Evolutionary conservation across 1,284 basidiomycete genomes (phyloP).

Genomic region (Anthracocystis walkeri): DNA sequence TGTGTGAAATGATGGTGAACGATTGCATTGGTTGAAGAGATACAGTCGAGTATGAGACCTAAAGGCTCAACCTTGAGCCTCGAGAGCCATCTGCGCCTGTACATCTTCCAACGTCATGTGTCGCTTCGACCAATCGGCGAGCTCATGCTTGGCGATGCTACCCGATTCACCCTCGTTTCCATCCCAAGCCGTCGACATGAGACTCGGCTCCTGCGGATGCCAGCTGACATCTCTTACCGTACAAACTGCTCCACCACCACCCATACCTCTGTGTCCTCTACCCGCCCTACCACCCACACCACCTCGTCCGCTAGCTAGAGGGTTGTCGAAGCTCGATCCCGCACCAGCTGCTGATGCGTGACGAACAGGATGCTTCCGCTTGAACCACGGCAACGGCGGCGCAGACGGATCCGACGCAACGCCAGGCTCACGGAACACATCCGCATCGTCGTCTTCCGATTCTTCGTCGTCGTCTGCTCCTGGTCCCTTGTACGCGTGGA

Average conservation of each 20-base stretch:
- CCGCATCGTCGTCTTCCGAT: slow-evolving; percentile 26
- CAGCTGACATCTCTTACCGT: slow-evolving; percentile 90
- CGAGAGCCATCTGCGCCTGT: slow-evolving; percentile 18
- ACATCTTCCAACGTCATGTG: slow-evolving; percentile 46
- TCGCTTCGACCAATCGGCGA: slow-evolving; percentile 47
- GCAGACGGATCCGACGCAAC: slow-evolving; percentile 55
- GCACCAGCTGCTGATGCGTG: not conserved
- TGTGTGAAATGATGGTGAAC: not conserved
- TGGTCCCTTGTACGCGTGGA: slow-evolving; percentile 61
- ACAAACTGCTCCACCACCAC: slow-evolving; percentile 27
- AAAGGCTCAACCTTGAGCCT: slow-evolving; percentile 29
- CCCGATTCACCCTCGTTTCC: slow-evolving; percentile 67
- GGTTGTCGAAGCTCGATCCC: slow-evolving; percentile 13
- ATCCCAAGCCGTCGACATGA: slow-evolving; percentile 93
- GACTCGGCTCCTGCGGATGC: slow-evolving; percentile 86
- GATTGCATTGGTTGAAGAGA: not conserved
- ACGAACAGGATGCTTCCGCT: slow-evolving; percentile 29
- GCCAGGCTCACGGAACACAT: slow-evolving; percentile 23
- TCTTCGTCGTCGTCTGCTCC: slow-evolving; percentile 9
- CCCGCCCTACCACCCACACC: slow-evolving; percentile 20
- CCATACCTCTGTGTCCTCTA: slow-evolving; percentile 38
- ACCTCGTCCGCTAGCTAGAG: not conserved
- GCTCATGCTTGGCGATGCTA: slow-evolving; percentile 56
- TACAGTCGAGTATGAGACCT: too few species aligned
- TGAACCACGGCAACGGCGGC: slow-evolving; percentile 44